A percentile compares a stretch with the other conserved stretches of the same genome.
Conservation (phyloP, 2,329 filamentous ascomycete genomes). For the Zymoseptoria ardabiliae region DNA sequence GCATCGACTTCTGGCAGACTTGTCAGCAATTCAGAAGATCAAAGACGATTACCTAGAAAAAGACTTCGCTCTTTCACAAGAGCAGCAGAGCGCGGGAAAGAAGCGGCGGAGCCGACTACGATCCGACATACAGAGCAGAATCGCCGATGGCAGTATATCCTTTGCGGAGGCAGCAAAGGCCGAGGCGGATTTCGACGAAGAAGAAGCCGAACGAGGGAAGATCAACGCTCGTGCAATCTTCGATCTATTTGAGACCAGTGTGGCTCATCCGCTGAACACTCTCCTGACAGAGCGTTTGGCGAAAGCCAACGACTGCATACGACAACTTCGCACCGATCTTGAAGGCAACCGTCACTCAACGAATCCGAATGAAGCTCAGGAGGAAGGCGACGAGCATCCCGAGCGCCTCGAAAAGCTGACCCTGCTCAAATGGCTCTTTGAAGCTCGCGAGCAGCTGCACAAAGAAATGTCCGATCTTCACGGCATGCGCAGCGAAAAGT, state of each 20-base stretch:
- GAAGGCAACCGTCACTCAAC: conserved; percentile 62
- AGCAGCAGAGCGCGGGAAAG: conserved; percentile 28
- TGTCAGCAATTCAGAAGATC: conserved; percentile 58
- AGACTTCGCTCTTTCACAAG: conserved; percentile 38
- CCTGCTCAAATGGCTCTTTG: conserved; percentile 93
- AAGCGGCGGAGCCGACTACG: conserved; percentile 25
- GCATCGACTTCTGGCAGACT: conserved; percentile 66
- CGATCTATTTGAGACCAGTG: conserved; percentile 72
- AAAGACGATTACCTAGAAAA: conserved; percentile 27
- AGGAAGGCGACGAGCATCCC: conserved; percentile 90
- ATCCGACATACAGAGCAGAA: conserved; percentile 64
- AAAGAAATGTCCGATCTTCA: conserved; percentile 79
- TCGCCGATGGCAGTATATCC: conserved; percentile 68
- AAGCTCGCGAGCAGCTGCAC: conserved; percentile 81
- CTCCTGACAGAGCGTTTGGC: conserved; percentile 69
- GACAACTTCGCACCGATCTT: conserved; percentile 63
- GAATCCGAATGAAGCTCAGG: conserved; percentile 76
- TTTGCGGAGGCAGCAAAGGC: conserved; percentile 73
- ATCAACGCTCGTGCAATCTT: conserved; percentile 73
- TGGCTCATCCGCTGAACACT: conserved; percentile 77
- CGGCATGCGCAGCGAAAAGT: conserved; percentile 72
- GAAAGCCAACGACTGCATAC: conserved; percentile 68
- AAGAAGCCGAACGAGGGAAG: conserved; percentile 64
- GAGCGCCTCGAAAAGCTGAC: conserved; percentile 92
- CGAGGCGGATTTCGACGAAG: conserved; percentile 64